These are phyloP conservation scores for Arachnomyces sp. DNA, from an alignment of 2,329 filamentous ascomycete genomes.

Conservation along the genomic window DNA sequence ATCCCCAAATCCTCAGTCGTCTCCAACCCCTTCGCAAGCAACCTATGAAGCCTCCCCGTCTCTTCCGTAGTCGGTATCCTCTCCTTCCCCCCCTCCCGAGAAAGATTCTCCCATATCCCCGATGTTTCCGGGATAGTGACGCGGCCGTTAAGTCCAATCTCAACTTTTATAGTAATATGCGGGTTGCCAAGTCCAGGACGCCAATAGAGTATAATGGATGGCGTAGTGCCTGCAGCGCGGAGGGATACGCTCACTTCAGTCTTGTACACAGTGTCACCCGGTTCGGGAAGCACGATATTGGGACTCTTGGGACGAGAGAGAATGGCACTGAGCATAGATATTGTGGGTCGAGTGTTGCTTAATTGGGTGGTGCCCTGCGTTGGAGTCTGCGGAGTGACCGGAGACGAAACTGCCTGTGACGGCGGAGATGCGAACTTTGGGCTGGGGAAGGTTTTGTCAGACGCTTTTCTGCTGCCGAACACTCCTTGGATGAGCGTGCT, in stretches of 20 bases:
- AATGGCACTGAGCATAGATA: constrained; percentile 51
- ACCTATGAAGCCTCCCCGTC: constrained; percentile 21
- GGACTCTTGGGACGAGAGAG: constrained; percentile 16
- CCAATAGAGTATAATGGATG: constrained; percentile 12
- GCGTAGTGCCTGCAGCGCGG: constrained; percentile 7
- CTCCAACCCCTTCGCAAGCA: constrained; percentile 33
- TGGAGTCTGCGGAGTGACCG: constrained; percentile 1
- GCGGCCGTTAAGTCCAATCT: constrained; percentile 34
- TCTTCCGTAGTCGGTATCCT: constrained; percentile 15
- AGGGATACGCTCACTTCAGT: constrained; percentile 8
- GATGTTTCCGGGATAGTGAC: constrained; percentile 30
- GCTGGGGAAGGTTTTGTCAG: no score
- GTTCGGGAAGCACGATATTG: neutral
- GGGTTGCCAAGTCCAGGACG: constrained; percentile 8
- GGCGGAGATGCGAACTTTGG: no score
- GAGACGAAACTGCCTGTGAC: no score
- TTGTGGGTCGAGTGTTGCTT: constrained; percentile 36
- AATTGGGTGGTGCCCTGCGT: constrained; percentile 8
- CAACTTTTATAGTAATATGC: constrained; percentile 28
- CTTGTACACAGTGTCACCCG: neutral
- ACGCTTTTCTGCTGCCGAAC: constrained; percentile 14
- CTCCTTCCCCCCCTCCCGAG: no score
- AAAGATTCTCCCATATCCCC: constrained; percentile 24
- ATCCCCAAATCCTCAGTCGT: constrained; percentile 37
- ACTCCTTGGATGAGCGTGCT: constrained; percentile 31